phyloP scores from a whole-genome alignment of 2,329 filamentous ascomycete genomes.

The Elsinoe arachidis region DNA sequence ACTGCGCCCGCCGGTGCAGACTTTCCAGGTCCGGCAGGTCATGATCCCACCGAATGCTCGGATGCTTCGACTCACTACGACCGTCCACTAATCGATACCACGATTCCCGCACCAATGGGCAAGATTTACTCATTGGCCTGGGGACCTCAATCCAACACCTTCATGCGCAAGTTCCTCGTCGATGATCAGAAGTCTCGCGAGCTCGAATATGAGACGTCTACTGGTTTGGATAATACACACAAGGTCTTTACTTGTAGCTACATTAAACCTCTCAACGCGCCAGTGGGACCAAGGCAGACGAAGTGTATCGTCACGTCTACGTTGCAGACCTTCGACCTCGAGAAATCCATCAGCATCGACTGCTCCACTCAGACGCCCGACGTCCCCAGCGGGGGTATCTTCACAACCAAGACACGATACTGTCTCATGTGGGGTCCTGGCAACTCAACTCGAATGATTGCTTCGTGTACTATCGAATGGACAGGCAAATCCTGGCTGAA shows the following conservation, averaged over 20 bases:
- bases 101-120: conserved; percentile 77
- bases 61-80: conserved; percentile 76
- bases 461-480: conserved; percentile 92
- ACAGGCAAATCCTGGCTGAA: conserved; percentile 96
- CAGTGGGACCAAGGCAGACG: conserved; percentile 87
- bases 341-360: conserved; percentile 76
- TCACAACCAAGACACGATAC: conserved; percentile 86
- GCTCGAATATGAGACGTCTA: conserved; percentile 73
- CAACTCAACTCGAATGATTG: conserved; percentile 74
- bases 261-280: conserved; percentile 76
- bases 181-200: conserved; percentile 84
- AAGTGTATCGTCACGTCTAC: conserved; percentile 85
- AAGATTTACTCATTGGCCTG: conserved; percentile 87
- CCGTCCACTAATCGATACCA: conserved; percentile 73
- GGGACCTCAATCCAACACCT: conserved; percentile 66
- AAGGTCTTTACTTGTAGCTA: conserved; percentile 71
- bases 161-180: conserved; percentile 79
- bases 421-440: conserved; percentile 87
- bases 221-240: conserved; percentile 61
- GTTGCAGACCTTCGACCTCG: conserved; percentile 75
- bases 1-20: conserved; percentile 42
- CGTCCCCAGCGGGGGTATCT: conserved; percentile 87
- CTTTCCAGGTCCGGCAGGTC: conserved; percentile 75
- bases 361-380: conserved; percentile 85
- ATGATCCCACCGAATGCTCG: conserved; percentile 76